Evolutionary conservation across 2,329 filamentous ascomycete genomes (phyloP).

Genomic region (Monilinia fructicola): DNA sequence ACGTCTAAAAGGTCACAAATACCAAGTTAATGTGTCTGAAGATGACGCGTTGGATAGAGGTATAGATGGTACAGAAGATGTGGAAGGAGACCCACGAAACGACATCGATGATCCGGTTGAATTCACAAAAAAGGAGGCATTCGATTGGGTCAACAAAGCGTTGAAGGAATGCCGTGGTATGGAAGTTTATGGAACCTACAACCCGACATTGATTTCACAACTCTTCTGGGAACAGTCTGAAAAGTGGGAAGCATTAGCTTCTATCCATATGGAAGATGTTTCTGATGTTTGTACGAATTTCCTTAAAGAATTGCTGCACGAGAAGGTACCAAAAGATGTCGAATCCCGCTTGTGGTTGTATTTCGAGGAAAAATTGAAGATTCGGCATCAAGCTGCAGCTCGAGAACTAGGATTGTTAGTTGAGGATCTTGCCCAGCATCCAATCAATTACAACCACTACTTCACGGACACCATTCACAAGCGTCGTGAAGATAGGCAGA

Average conservation of each 20-base stretch:
- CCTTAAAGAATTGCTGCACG: constrained; percentile 1
- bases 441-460: constrained; percentile 44
- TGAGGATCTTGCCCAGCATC: constrained; percentile 37
- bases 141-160: constrained; percentile 34
- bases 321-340: constrained; percentile 20
- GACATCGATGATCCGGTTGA: neutral
- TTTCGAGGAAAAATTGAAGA: constrained; percentile 12
- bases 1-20: neutral
- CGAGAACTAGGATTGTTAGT: constrained; percentile 23
- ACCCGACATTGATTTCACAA: constrained; percentile 44
- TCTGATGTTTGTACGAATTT: constrained; percentile 27
- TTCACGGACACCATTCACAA: constrained; percentile 40
- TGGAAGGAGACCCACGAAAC: neutral
- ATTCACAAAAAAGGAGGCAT: constrained; percentile 30
- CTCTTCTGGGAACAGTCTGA: constrained; percentile 45
- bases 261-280: constrained; percentile 30
- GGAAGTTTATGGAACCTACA: constrained; percentile 45
- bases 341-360: constrained; percentile 20
- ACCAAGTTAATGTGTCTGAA: neutral
- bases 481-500: constrained; percentile 25
- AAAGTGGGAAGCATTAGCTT: constrained; percentile 41
- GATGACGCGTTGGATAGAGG: neutral
- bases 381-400: neutral
- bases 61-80: neutral
- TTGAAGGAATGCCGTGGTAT: constrained; percentile 36